phyloP scores from a whole-genome alignment of 768 basidiomycete genomes.

The Terana coerulea region DNA sequence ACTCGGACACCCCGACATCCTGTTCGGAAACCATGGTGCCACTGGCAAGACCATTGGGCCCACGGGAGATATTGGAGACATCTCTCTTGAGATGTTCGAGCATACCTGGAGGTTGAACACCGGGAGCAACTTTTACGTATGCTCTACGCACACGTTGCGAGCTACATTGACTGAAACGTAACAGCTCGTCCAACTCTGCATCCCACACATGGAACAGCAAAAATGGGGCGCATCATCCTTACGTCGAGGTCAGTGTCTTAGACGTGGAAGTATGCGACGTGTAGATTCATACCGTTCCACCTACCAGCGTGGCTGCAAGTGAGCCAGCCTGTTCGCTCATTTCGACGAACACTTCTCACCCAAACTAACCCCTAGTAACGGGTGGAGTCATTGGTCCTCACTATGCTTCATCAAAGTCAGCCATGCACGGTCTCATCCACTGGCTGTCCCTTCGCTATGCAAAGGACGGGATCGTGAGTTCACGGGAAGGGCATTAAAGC shows the following conservation, averaged over 20 bases:
- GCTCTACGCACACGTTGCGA: slow-evolving; percentile 7
- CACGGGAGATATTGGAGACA: slow-evolving; percentile 41
- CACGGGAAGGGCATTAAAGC: too few relatives aligned
- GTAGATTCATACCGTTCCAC: too few relatives aligned
- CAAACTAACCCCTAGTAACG: slow-evolving; percentile 31
- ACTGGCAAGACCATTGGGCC: slow-evolving; percentile 40
- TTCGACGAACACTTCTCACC: too few relatives aligned
- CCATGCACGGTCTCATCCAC: slow-evolving; percentile 49
- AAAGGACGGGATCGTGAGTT: slow-evolving; percentile 46
- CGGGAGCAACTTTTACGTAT: slow-evolving; percentile 43
- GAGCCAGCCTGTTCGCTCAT: slow-evolving; percentile 4
- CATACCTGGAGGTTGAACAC: slow-evolving; percentile 44
- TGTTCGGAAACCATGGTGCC: slow-evolving; percentile 50
- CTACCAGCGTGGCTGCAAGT: slow-evolving; percentile 49
- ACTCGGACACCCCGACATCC: slow-evolving; percentile 46
- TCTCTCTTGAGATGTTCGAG: slow-evolving; percentile 43
- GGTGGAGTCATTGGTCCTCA: slow-evolving; percentile 56
- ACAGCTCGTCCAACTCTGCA: slow-evolving; percentile 49
- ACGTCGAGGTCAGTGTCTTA: slow-evolving; percentile 41
- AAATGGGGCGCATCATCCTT: slow-evolving; percentile 50
- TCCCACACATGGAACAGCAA: slow-evolving; percentile 47
- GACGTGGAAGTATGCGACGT: not conserved
- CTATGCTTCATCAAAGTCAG: slow-evolving; percentile 54
- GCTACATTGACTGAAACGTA: not conserved
- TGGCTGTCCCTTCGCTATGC: slow-evolving; percentile 51